Base-by-base conservation (phyloP, 2,329 filamentous ascomycete genomes). In the Talaromyces sp. region DNA sequence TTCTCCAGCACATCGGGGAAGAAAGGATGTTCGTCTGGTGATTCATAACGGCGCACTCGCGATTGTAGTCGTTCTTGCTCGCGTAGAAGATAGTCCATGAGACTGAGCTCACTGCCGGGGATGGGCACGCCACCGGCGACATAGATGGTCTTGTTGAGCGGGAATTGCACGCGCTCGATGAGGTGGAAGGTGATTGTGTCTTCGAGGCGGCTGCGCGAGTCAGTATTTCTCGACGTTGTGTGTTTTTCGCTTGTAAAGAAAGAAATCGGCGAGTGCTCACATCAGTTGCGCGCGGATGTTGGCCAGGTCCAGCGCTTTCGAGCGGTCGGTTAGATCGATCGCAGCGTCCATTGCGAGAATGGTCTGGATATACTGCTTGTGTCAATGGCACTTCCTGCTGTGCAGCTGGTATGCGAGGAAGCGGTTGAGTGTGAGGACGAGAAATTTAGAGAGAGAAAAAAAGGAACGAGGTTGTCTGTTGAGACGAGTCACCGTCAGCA, bases 81-180 rank as follows among this genome's bases (percentile, higher is more conserved):
- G 66, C 83, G 84, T 29, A 97, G 86, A 72, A 96, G 89, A 89
- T 93, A 99, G 81, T 97, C 94, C 74, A 96, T 86, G 73, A 99
- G 90, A 74, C 88, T 92, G 59, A 94, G 83, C 57, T 84, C 73
- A 73, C 81, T 85, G 71, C 86, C 79, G 19, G 91, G 92, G 64
- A 97, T 88, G 32, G 84, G 80, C 52, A 97, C 83, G n/a, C 89
- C 90, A 62, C 89, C 89, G 8, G 91, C 84, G 12, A 80, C 75
- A 79, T 99, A 99, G 76, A 97, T 92, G 69, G 87, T 91, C 72
- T 84, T 81, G 79, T 97, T 97, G 65, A 95, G 83, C 3, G 93
- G 91, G 75, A 97, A 99, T 75, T 99, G 94, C n/a, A 93, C 93
- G 46, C 94, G 88, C 79, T 99, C 94, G 71, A 97, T 97, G 43